phyloP scores from a whole-genome alignment of 2,329 filamentous ascomycete species.

The Microcyclosporella mali region DNA sequence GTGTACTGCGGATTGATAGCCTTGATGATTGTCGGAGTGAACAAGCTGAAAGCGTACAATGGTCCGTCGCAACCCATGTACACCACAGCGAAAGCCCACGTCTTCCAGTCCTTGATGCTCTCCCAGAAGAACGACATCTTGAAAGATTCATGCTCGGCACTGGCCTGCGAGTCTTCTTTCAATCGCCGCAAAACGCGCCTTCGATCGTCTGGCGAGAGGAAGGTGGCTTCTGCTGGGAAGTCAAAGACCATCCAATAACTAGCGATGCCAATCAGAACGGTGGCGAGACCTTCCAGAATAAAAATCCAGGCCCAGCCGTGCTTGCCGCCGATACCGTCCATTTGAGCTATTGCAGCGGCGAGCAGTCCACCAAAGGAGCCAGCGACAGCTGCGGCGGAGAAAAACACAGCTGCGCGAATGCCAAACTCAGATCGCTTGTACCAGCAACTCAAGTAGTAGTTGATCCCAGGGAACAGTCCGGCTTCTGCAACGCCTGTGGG shows the following conservation, averaged over 20 bases:
- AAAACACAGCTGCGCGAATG: slow-evolving; percentile 74
- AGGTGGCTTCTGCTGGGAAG: slow-evolving; percentile 64
- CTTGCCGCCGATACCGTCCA: slow-evolving; percentile 55
- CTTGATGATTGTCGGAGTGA: slow-evolving; percentile 72
- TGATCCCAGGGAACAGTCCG: slow-evolving; percentile 59
- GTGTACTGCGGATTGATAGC: slow-evolving; percentile 44
- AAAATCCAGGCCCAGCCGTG: slow-evolving; percentile 20
- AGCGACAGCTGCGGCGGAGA: slow-evolving; percentile 71
- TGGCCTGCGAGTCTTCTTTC: slow-evolving; percentile 63
- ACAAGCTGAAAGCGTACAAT: slow-evolving; percentile 69
- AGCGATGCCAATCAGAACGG: slow-evolving; percentile 59
- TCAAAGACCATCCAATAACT: slow-evolving; percentile 78
- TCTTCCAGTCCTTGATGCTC: slow-evolving; percentile 77
- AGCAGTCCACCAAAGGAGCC: slow-evolving; percentile 72
- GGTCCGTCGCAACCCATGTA: slow-evolving; percentile 72
- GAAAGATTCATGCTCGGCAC: slow-evolving; percentile 70
- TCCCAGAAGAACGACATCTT: slow-evolving; percentile 66
- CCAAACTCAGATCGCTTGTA: slow-evolving; percentile 74
- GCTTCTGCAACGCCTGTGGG: slow-evolving; percentile 58
- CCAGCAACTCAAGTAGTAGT: slow-evolving; percentile 79
- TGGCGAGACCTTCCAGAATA: slow-evolving; percentile 56
- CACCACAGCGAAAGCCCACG: slow-evolving; percentile 65
- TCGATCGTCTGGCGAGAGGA: slow-evolving; percentile 65
- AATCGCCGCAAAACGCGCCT: slow-evolving; percentile 66
- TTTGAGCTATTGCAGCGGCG: slow-evolving; percentile 63